phyloP scores from a whole-genome alignment of 257 asterid species.

The Solanum gandarillasii region DNA sequence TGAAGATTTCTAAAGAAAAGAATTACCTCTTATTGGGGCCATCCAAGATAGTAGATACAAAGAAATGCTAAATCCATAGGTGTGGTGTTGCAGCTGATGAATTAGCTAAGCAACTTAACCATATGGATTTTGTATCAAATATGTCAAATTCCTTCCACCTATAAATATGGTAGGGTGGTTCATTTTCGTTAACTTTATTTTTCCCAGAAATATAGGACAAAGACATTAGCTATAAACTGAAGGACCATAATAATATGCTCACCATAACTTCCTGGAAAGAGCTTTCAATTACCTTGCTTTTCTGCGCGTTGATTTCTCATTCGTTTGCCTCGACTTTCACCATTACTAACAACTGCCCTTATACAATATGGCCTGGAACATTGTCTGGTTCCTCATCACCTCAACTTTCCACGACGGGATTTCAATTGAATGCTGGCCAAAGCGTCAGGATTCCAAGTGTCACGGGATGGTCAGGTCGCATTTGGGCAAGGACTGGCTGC shows the following conservation, averaged over 20 bases:
- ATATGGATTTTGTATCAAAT: slow-evolving; percentile 1
- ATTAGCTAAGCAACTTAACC: slow-evolving; percentile 24
- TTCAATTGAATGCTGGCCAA: slow-evolving; percentile 51
- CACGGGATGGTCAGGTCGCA: slow-evolving; percentile 80
- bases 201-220: not conserved
- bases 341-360: slow-evolving; percentile 54
- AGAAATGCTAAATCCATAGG: slow-evolving; percentile 64
- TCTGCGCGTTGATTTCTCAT: slow-evolving; percentile 11
- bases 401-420: slow-evolving; percentile 61
- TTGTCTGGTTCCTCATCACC: slow-evolving; percentile 67
- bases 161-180: slow-evolving; percentile 22
- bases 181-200: not conserved
- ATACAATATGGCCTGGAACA: slow-evolving; percentile 79
- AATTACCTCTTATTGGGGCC: slow-evolving; percentile 44
- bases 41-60: slow-evolving; percentile 20
- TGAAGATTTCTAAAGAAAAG: slow-evolving; percentile 32
- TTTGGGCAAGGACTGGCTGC: slow-evolving; percentile 89
- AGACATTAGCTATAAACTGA: not conserved
- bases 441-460: slow-evolving; percentile 32
- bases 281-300: slow-evolving; percentile 5
- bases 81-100: slow-evolving; percentile 38
- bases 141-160: slow-evolving; percentile 1
- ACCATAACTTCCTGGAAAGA: slow-evolving; percentile 22
- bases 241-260: slow-evolving; percentile 5
- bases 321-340: slow-evolving; percentile 37